Evolutionary conservation across 768 basidiomycete genomes (phyloP).

Genomic region (Rhizopogon sp.): DNA sequence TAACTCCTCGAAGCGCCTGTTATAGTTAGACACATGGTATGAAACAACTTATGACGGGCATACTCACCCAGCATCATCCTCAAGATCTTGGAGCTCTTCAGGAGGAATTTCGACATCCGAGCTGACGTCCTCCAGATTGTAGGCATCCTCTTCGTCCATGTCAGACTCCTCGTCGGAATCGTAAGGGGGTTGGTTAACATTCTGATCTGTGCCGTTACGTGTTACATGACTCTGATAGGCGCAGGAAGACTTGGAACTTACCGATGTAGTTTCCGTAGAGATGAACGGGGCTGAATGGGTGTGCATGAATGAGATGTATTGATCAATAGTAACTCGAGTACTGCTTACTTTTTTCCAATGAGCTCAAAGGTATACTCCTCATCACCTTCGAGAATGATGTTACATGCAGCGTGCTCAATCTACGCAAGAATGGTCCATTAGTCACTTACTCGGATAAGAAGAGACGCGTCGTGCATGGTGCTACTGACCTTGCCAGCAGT

Average conservation of each 20-base stretch:
- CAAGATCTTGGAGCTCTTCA: conserved; percentile 48
- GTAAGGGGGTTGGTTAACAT: conserved; percentile 43
- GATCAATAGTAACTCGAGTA: neutral
- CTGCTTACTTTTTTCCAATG: conserved; percentile 74
- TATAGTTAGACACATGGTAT: neutral
- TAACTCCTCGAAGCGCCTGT: conserved; percentile 73
- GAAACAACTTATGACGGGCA: neutral
- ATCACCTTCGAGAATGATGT: conserved; percentile 66
- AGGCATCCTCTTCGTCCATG: conserved; percentile 44
- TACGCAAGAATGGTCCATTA: conserved; percentile 23
- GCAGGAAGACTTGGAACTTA: conserved; percentile 23
- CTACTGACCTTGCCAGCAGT: conserved; percentile 71
- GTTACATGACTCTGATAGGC: neutral
- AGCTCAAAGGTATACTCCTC: conserved; percentile 64
- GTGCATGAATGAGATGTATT: neutral
- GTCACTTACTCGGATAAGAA: neutral
- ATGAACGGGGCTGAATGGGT: conserved; percentile 53
- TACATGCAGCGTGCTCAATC: conserved; percentile 73
- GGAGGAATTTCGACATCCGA: conserved; percentile 78
- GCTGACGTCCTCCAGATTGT: conserved; percentile 69
- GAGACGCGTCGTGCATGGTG: neutral
- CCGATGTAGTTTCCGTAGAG: conserved; percentile 85
- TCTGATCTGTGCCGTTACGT: conserved; percentile 43
- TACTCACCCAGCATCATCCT: conserved; percentile 38
- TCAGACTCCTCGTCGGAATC: conserved; percentile 41